Evolutionary conservation across 148 eudicot genomes (phyloP).

Genomic region (Arbutus unedo): DNA sequence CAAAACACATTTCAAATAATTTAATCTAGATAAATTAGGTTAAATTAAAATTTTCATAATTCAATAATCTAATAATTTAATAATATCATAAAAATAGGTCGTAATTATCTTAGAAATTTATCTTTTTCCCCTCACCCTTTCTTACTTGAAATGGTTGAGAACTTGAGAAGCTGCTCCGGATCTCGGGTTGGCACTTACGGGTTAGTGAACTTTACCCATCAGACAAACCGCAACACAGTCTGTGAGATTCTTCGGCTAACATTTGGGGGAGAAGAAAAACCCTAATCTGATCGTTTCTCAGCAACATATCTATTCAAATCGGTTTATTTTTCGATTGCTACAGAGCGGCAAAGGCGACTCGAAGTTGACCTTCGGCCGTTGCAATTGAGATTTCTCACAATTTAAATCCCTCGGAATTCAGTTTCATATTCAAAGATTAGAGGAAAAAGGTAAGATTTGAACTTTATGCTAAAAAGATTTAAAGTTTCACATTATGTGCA

Average conservation of each 20-base stretch:
- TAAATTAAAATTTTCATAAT: too few relatives aligned
- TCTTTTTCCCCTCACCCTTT: too few relatives aligned
- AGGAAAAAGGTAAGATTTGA: not conserved
- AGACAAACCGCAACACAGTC: too few relatives aligned
- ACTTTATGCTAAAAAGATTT: constrained; percentile 47
- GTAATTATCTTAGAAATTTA: too few relatives aligned
- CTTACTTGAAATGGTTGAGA: too few relatives aligned
- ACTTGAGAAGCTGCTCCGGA: not conserved
- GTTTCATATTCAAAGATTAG: not conserved
- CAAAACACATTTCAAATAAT: too few relatives aligned
- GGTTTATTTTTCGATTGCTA: not conserved
- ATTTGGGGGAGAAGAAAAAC: not conserved
- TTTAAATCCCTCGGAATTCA: not conserved
- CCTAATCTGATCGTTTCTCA: not conserved
- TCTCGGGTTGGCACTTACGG: not conserved
- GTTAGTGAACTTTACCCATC: not conserved
- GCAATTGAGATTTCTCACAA: not conserved
- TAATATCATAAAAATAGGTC: too few relatives aligned
- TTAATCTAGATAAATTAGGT: too few relatives aligned
- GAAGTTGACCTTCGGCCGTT: not conserved
- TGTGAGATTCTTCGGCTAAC: not conserved
- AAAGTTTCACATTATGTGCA: constrained; percentile 20
- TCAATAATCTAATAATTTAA: too few relatives aligned
- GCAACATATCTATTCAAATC: not conserved
- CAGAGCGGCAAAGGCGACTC: not conserved